Evolutionary conservation across 2,329 filamentous ascomycete species (phyloP).

Genomic region (Trichophyton equinum): DNA sequence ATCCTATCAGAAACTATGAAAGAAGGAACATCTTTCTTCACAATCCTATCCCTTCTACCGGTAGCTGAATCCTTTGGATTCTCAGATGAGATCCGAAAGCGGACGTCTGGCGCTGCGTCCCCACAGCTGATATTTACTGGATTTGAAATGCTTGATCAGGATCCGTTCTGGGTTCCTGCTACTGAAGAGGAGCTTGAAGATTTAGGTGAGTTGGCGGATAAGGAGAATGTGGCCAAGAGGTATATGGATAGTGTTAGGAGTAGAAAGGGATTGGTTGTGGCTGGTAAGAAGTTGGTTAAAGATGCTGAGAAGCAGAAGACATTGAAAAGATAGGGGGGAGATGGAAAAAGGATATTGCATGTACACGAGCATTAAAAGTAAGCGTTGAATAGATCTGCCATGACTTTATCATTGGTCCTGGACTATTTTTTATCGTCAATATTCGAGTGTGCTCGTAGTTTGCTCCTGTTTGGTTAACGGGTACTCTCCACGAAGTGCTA

Average conservation of each 20-base stretch:
- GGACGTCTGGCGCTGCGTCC: slow-evolving; percentile 77
- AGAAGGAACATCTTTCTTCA: slow-evolving; percentile 93
- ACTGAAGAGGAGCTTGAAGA: slow-evolving; percentile 96
- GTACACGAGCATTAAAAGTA: neutral
- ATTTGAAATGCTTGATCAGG: slow-evolving; percentile 84
- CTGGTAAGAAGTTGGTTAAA: slow-evolving; percentile 57
- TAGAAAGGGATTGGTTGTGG: slow-evolving; percentile 78
- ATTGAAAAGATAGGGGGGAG: slow-evolving; percentile 42
- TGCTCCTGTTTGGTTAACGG: neutral
- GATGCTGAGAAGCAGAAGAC: slow-evolving; percentile 90
- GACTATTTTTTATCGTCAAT: neutral
- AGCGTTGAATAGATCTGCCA: neutral
- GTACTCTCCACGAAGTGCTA: neutral
- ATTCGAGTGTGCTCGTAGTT: too few relatives aligned
- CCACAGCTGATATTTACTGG: slow-evolving; percentile 90
- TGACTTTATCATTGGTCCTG: neutral
- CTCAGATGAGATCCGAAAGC: slow-evolving; percentile 88
- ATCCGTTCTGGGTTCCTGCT: slow-evolving; percentile 94
- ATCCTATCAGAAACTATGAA: slow-evolving; percentile 87
- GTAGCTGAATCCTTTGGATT: slow-evolving; percentile 96
- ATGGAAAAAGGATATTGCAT: slow-evolving; percentile 5
- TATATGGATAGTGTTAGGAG: slow-evolving; percentile 85
- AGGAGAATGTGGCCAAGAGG: slow-evolving; percentile 88
- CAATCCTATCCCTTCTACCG: slow-evolving; percentile 73
- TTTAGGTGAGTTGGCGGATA: slow-evolving; percentile 81